Conservation (phyloP, 495 filamentous ascomycete species). For the Tuber borchii region DNA sequence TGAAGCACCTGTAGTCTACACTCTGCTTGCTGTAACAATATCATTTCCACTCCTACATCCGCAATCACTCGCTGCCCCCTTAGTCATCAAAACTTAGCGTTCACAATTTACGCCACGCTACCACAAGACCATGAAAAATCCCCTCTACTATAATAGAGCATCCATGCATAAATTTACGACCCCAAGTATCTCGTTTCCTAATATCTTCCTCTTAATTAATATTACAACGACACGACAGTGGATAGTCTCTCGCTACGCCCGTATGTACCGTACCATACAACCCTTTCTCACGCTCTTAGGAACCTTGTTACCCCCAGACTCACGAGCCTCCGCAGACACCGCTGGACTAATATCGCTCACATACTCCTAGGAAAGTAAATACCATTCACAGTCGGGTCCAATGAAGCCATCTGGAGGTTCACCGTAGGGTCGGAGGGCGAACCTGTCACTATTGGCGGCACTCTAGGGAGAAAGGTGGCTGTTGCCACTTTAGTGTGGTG, state of each 20-base stretch:
- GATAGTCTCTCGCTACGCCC: slow-evolving; percentile 32
- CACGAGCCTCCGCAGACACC: slow-evolving; percentile 50
- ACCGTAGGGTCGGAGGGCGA: slow-evolving; percentile 84
- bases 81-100: background rate
- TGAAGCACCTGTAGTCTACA: too few relatives aligned
- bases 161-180: background rate
- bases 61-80: background rate
- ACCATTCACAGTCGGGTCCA: slow-evolving; percentile 76
- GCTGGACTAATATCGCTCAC: slow-evolving; percentile 59
- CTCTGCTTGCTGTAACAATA: too few relatives aligned
- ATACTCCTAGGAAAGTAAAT: slow-evolving; percentile 64
- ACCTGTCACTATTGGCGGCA: slow-evolving; percentile 81
- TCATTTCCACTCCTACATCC: too few relatives aligned
- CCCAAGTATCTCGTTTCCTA: background rate
- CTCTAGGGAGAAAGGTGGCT: slow-evolving; percentile 68
- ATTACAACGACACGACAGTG: slow-evolving; percentile 25
- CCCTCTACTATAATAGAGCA: background rate
- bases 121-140: background rate
- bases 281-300: background rate
- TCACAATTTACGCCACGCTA: slow-evolving; percentile 23
- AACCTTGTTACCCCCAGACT: slow-evolving; percentile 4
- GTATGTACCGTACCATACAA: slow-evolving; percentile 14
- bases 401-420: slow-evolving; percentile 85
- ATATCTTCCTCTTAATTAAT: background rate
- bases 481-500: slow-evolving; percentile 59